Conservation (phyloP, 805 yeast genomes). For the Starmerella vaccinii region DNA sequence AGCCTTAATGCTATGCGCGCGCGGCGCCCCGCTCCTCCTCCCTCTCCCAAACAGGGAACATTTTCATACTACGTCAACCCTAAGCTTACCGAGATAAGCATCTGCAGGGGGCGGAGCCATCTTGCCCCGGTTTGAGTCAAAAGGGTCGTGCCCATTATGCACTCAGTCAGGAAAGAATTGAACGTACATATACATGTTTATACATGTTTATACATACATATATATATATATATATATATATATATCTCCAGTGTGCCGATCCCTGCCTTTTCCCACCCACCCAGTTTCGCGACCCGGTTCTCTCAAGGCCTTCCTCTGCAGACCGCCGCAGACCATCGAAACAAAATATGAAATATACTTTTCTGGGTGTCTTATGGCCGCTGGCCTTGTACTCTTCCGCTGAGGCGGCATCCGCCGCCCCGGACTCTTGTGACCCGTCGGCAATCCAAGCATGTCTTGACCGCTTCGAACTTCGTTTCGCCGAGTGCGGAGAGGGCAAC, state of each 20-base stretch:
- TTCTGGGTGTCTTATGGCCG: not conserved
- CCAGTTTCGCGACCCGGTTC: too few relatives aligned
- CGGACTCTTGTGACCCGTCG: constrained; percentile 17
- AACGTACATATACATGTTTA: not conserved
- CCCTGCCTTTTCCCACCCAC: not conserved
- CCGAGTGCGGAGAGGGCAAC: constrained; percentile 19
- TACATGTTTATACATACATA: not conserved
- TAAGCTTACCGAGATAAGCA: constrained; percentile 3
- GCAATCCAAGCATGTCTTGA: constrained; percentile 16
- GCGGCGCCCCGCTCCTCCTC: too few relatives aligned
- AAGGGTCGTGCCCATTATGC: not conserved
- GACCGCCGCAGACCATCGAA: too few relatives aligned
- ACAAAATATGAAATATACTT: not conserved
- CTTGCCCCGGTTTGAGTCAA: not conserved
- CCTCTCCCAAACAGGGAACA: not conserved
- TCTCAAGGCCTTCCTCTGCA: too few relatives aligned
- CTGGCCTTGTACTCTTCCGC: not conserved
- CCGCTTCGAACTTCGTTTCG: constrained; percentile 14
- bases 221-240: not conserved
- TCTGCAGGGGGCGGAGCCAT: not conserved
- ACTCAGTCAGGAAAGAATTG: not conserved
- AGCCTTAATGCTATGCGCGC: not conserved
- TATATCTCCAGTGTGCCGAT: not conserved
- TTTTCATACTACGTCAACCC: not conserved
- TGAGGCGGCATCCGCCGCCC: constrained; percentile 11